These are phyloP conservation scores for Talaromyces ruber DNA, from an alignment of 495 filamentous ascomycete species.

Conservation along the genomic window DNA sequence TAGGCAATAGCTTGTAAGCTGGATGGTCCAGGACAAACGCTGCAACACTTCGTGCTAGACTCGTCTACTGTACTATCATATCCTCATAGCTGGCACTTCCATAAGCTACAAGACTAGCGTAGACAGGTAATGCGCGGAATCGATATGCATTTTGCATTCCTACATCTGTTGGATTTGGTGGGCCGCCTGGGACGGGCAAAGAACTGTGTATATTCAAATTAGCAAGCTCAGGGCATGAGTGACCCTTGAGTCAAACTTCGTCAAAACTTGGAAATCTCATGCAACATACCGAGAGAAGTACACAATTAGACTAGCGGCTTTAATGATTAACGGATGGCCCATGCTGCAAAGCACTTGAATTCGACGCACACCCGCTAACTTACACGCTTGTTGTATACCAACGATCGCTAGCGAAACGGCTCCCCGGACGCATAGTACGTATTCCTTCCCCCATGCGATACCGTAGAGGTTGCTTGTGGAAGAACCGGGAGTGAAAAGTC, in stretches of 20 bases:
- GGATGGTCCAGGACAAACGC: constrained; percentile 35
- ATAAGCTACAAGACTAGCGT: constrained; percentile 57
- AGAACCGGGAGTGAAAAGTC: constrained; percentile 67
- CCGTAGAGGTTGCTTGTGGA: constrained; percentile 68
- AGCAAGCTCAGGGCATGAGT: too few species aligned
- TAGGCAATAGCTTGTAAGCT: constrained; percentile 53
- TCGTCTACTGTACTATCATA: constrained; percentile 57
- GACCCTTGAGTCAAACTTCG: too few species aligned
- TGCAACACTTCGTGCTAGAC: constrained; percentile 52
- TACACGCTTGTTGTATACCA: constrained; percentile 52
- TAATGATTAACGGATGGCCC: constrained; percentile 59
- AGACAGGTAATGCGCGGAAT: constrained; percentile 70
- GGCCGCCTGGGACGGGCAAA: not conserved
- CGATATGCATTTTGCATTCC: constrained; percentile 72
- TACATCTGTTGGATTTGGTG: constrained; percentile 29
- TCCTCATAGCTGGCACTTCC: constrained; percentile 51
- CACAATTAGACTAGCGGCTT: constrained; percentile 56
- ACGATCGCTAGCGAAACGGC: constrained; percentile 41
- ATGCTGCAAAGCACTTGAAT: constrained; percentile 61
- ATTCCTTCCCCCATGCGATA: constrained; percentile 55
- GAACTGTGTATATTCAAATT: not conserved
- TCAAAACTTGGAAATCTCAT: too few species aligned
- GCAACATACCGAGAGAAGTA: not conserved
- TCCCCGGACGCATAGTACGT: constrained; percentile 27
- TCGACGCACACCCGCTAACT: constrained; percentile 40